Evolutionary conservation across 495 filamentous ascomycete species (phyloP).

Genomic region (Chlorociboria aeruginascens): DNA sequence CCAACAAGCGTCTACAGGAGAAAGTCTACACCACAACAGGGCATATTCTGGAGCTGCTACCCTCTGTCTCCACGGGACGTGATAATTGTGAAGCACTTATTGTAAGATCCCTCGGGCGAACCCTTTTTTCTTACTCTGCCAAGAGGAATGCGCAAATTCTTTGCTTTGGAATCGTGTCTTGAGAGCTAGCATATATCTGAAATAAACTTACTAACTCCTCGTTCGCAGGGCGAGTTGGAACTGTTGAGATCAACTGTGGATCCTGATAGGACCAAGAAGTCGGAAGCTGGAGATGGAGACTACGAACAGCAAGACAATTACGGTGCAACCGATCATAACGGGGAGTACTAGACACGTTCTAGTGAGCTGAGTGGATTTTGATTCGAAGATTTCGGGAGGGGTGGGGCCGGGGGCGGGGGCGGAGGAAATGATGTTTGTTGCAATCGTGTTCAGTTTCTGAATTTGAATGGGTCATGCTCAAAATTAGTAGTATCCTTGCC

Average conservation of each 20-base stretch:
- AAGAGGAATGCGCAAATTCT: too few relatives aligned
- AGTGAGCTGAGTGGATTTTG: background rate
- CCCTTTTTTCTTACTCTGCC: background rate
- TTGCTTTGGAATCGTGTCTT: too few relatives aligned
- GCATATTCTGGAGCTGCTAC: slow-evolving; percentile 3
- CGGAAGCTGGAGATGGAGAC: background rate
- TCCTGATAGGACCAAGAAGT: too few relatives aligned
- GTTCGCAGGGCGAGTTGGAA: too few relatives aligned
- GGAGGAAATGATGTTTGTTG: background rate
- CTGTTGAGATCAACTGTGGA: too few relatives aligned
- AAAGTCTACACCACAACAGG: slow-evolving; percentile 5
- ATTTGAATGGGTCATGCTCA: background rate
- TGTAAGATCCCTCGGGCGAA: background rate
- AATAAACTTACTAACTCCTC: too few relatives aligned
- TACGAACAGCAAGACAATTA: background rate
- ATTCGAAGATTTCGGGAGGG: background rate
- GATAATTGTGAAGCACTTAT: slow-evolving; percentile 8
- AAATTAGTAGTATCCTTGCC: slow-evolving; percentile 22
- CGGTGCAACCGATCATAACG: too few relatives aligned
- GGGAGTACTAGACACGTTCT: too few relatives aligned
- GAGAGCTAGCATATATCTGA: too few relatives aligned
- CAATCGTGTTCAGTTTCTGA: background rate
- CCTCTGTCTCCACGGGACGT: background rate
- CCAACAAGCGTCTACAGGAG: slow-evolving; percentile 9
- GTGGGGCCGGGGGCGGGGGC: too few relatives aligned